Conservation (phyloP, 2,329 filamentous ascomycete species). For the Clonostachys chloroleuca region DNA sequence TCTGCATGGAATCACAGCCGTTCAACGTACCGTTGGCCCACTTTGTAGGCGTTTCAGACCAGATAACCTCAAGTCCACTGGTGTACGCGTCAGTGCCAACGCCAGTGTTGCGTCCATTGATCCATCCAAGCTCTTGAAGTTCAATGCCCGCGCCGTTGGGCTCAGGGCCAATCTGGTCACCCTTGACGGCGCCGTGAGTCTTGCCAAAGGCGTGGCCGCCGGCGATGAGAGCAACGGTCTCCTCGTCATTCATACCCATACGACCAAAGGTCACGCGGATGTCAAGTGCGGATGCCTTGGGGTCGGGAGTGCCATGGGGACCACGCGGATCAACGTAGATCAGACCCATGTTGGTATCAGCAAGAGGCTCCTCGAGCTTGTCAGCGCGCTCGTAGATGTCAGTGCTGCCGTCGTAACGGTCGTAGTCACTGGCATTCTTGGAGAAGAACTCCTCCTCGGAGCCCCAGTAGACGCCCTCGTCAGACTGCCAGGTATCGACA, state of each 20-base stretch:
- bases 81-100: slow-evolving; percentile 72
- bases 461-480: slow-evolving; percentile 72
- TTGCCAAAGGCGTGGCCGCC: slow-evolving; percentile 79
- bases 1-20: too few species aligned
- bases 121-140: slow-evolving; percentile 70
- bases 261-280: slow-evolving; percentile 63
- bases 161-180: slow-evolving; percentile 61
- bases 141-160: slow-evolving; percentile 62
- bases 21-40: slow-evolving; percentile 55
- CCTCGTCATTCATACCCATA: slow-evolving; percentile 69
- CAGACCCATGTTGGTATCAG: slow-evolving; percentile 61
- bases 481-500: slow-evolving; percentile 65
- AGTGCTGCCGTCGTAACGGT: slow-evolving; percentile 53
- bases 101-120: slow-evolving; percentile 58
- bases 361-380: slow-evolving; percentile 64
- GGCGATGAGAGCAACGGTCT: slow-evolving; percentile 75
- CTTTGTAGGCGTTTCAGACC: slow-evolving; percentile 71
- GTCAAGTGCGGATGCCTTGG: slow-evolving; percentile 63
- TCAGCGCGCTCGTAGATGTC: slow-evolving; percentile 46
- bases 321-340: slow-evolving; percentile 77
- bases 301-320: slow-evolving; percentile 68
- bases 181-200: slow-evolving; percentile 68
- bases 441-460: slow-evolving; percentile 61
- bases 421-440: slow-evolving; percentile 26
- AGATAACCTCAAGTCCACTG: slow-evolving; percentile 73